Percentiles rank a stretch among this genome's conserved stretches.
These are phyloP conservation scores for Penicillium odoratum DNA, from an alignment of 495 filamentous ascomycete genomes.

Conservation along the genomic window DNA sequence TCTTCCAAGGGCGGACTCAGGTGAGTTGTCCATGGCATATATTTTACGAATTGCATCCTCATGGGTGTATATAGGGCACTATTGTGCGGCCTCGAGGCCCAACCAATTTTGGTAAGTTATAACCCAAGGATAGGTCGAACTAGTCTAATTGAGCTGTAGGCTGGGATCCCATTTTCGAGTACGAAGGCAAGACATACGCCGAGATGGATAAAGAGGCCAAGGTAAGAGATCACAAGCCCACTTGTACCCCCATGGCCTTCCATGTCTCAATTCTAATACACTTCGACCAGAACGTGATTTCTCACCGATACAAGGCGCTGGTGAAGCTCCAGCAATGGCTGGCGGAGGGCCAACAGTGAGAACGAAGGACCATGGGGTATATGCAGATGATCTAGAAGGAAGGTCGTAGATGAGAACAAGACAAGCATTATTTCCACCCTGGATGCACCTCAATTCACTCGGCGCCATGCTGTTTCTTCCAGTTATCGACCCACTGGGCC, in stretches of 20 bases:
- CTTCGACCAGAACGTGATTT: conserved; percentile 70
- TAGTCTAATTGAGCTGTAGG: conserved; percentile 45
- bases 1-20: conserved; percentile 86
- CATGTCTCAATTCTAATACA: conserved; percentile 3
- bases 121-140: background rate
- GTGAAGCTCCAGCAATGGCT: conserved; percentile 85
- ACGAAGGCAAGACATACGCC: conserved; percentile 90
- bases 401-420: conserved; percentile 13
- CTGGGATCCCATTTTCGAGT: conserved; percentile 97
- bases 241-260: background rate
- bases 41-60: background rate
- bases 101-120: conserved; percentile 74
- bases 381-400: conserved; percentile 16
- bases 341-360: conserved; percentile 44
- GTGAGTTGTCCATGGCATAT: conserved; percentile 21
- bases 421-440: conserved; percentile 2
- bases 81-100: conserved; percentile 56
- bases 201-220: conserved; percentile 94
- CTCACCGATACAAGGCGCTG: conserved; percentile 83
- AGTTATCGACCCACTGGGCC: conserved; percentile 74
- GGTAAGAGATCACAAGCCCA: conserved; percentile 24
- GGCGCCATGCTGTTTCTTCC: conserved; percentile 63
- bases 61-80: conserved; percentile 37
- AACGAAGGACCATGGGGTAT: conserved; percentile 11
- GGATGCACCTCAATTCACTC: conserved; percentile 7